phyloP scores from a whole-genome alignment of 306 rosid species.

The Cucurbita pepo region DNA sequence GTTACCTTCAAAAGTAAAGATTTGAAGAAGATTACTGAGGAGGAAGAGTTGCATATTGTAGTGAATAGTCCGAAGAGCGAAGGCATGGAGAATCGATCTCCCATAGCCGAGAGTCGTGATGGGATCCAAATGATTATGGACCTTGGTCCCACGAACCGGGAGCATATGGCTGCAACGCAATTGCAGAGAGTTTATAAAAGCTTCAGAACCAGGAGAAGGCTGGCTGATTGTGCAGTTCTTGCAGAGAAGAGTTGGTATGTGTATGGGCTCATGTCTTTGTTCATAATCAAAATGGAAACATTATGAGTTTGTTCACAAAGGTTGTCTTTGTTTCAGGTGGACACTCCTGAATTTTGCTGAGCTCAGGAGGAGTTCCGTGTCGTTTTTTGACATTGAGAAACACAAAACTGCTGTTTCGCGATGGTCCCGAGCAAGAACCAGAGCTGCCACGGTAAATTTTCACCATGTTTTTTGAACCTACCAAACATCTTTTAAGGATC shows the following conservation, averaged over 20 bases:
- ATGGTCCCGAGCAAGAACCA: slow-evolving; percentile 8
- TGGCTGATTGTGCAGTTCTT: slow-evolving; percentile 28
- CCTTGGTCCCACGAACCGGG: neutral
- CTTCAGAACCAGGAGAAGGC: slow-evolving; percentile 19
- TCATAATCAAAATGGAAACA: neutral
- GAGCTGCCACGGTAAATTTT: slow-evolving; percentile 6
- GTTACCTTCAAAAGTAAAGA: neutral
- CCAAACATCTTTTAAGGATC: neutral
- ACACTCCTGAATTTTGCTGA: slow-evolving; percentile 6
- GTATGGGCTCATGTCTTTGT: neutral
- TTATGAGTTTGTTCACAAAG: neutral
- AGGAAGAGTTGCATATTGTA: neutral
- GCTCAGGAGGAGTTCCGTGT: slow-evolving; percentile 6
- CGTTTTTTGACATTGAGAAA: slow-evolving; percentile 8
- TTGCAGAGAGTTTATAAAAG: slow-evolving; percentile 30
- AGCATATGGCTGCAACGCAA: slow-evolving; percentile 17
- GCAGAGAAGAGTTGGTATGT: slow-evolving; percentile 22
- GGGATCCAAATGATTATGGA: neutral
- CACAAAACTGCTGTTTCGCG: slow-evolving; percentile 7
- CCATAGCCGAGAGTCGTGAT: neutral
- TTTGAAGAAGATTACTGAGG: neutral
- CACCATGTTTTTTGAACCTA: neutral
- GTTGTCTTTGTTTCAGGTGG: neutral
- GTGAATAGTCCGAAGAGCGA: neutral
- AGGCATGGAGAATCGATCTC: neutral